These are phyloP conservation scores for Tulasnella sp. DNA, from an alignment of 768 basidiomycete species.

Conservation along the genomic window DNA sequence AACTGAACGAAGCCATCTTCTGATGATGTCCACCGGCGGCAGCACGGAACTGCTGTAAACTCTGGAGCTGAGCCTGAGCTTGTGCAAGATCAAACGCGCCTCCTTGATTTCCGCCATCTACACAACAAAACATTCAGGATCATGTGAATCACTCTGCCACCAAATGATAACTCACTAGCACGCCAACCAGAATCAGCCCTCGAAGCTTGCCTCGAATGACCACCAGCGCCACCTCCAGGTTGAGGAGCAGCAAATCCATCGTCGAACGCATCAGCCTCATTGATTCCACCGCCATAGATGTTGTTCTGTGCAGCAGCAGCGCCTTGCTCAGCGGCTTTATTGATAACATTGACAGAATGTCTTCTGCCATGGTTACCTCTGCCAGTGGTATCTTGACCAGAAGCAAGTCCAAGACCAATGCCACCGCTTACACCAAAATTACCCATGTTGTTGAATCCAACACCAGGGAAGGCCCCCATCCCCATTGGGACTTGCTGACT, in stretches of 20 bases:
- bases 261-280: constrained; percentile 67
- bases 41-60: constrained; percentile 92
- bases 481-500: constrained; percentile 50
- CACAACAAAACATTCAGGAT: constrained; percentile 60
- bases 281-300: constrained; percentile 18
- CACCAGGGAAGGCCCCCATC: too few species aligned
- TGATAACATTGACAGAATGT: constrained; percentile 85
- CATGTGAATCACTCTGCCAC: constrained; percentile 35
- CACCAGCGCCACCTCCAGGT: constrained; percentile 35
- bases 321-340: constrained; percentile 46
- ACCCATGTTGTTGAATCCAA: constrained; percentile 32
- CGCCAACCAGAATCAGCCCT: constrained; percentile 80
- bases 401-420: constrained; percentile 27
- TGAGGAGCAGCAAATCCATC: constrained; percentile 63
- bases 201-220: constrained; percentile 61
- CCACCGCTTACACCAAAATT: constrained; percentile 15
- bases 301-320: constrained; percentile 35
- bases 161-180: constrained; percentile 46
- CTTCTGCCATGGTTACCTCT: constrained; percentile 69
- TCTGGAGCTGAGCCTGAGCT: constrained; percentile 92
- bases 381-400: constrained; percentile 31
- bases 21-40: constrained; percentile 89
- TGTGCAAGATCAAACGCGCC: constrained; percentile 70
- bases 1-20: constrained; percentile 95
- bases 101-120: too few species aligned